A percentile compares a stretch with the other conserved stretches of the same genome.
These are phyloP conservation scores for Phyllosticta citrichinensis DNA, from an alignment of 2,329 filamentous ascomycete genomes.

Conservation along the genomic window DNA sequence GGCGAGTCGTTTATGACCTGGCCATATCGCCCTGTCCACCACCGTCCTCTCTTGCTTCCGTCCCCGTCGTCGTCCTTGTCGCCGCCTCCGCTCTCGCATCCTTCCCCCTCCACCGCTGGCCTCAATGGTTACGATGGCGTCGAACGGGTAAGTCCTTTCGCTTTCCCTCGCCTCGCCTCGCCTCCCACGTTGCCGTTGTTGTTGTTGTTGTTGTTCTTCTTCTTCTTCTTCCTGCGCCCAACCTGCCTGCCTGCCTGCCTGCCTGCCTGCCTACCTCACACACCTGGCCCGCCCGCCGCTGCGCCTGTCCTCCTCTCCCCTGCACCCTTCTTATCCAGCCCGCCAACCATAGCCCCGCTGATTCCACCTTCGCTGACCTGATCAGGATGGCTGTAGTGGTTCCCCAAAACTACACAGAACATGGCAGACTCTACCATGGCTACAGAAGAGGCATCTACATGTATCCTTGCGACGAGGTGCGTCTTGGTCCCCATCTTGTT, in stretches of 20 bases:
- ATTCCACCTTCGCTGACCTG: constrained; percentile 1
- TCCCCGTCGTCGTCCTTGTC: not conserved
- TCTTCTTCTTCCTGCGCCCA: too few species aligned
- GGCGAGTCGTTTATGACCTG: constrained; percentile 5
- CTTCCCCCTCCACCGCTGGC: not conserved
- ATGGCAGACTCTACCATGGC: constrained; percentile 60
- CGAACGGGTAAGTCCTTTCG: constrained; percentile 30
- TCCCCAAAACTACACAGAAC: constrained; percentile 46
- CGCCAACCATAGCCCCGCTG: not conserved
- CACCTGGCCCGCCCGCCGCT: constrained; percentile 3
- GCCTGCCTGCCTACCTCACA: not conserved
- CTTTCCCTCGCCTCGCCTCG: not conserved
- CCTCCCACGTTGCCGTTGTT: not conserved
- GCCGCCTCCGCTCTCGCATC: constrained; percentile 1
- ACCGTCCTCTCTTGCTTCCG: not conserved
- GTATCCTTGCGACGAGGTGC: constrained; percentile 67
- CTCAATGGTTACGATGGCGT: constrained; percentile 35
- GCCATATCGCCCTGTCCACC: constrained; percentile 7
- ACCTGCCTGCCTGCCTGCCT: too few species aligned
- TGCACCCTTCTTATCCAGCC: not conserved
- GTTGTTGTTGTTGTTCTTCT: too few species aligned
- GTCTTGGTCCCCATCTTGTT: constrained; percentile 12
- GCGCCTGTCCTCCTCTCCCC: not conserved
- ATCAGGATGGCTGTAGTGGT: constrained; percentile 26
- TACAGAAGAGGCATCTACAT: constrained; percentile 61